Conservation (phyloP, 805 yeast genomes). For the Candida saitoana region DNA sequence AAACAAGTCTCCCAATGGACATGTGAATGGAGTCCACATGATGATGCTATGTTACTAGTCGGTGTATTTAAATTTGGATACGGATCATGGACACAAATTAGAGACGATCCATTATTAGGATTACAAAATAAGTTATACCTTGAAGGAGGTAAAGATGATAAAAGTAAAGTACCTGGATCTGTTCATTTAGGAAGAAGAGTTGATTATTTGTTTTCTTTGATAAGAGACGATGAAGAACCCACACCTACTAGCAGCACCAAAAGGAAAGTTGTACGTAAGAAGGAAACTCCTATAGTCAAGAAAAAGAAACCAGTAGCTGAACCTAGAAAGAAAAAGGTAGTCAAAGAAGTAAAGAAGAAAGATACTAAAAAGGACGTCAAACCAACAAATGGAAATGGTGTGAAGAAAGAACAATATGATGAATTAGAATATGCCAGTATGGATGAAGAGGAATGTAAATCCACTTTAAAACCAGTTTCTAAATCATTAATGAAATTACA, state of each 20-base stretch:
- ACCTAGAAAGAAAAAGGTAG: slow-evolving; percentile 6
- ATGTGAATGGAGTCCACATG: slow-evolving; percentile 76
- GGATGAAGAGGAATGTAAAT: slow-evolving; percentile 71
- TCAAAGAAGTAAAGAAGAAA: slow-evolving; percentile 5
- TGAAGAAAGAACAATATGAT: slow-evolving; percentile 17
- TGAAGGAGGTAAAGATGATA: slow-evolving; percentile 31
- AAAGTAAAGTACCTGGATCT: slow-evolving; percentile 75
- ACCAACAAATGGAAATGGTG: slow-evolving; percentile 1
- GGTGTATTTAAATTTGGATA: slow-evolving; percentile 93
- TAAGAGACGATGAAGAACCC: slow-evolving; percentile 53
- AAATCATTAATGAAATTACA: slow-evolving; percentile 62
- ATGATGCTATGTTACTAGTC: slow-evolving; percentile 80
- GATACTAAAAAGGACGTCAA: slow-evolving; percentile 7
- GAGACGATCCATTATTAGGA: slow-evolving; percentile 92
- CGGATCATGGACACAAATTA: slow-evolving; percentile 89
- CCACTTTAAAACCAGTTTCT: slow-evolving; percentile 59
- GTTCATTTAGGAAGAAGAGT: slow-evolving; percentile 90
- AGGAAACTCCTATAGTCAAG: slow-evolving; percentile 7
- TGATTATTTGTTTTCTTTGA: slow-evolving; percentile 73
- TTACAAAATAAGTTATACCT: slow-evolving; percentile 80
- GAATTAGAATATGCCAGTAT: slow-evolving; percentile 66
- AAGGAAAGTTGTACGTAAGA: slow-evolving; percentile 15
- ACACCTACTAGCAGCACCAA: slow-evolving; percentile 15
- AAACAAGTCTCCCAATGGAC: slow-evolving; percentile 90
- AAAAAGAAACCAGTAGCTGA: slow-evolving; percentile 6